These are phyloP conservation scores for Quercus robur DNA, from an alignment of 306 rosid genomes.

Conservation along the genomic window DNA sequence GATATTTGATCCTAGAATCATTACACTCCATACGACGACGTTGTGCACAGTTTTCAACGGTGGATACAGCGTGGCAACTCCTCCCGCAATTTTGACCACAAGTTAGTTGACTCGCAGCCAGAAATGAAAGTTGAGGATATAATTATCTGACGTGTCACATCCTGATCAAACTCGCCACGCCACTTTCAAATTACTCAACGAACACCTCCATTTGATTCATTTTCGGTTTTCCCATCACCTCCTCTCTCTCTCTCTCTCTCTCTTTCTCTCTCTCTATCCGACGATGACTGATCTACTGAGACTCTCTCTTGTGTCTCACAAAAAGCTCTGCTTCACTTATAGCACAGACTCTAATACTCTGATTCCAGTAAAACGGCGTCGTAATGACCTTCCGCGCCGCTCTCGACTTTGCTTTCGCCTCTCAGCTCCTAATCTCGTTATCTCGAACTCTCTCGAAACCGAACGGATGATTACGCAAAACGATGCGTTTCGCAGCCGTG, in stretches of 20 bases:
- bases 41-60: neutral
- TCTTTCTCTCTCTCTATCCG: neutral
- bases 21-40: slow-evolving; percentile 23
- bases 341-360: slow-evolving; percentile 21
- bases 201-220: slow-evolving; percentile 6
- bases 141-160: slow-evolving; percentile 8
- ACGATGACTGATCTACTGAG: slow-evolving; percentile 50
- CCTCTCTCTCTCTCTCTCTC: neutral
- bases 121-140: neutral
- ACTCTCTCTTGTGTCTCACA: slow-evolving; percentile 34
- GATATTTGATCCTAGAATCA: neutral
- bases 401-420: slow-evolving; percentile 11
- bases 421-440: slow-evolving; percentile 17
- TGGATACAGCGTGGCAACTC: neutral
- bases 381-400: slow-evolving; percentile 2
- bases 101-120: neutral
- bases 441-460: slow-evolving; percentile 47
- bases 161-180: neutral
- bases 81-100: neutral
- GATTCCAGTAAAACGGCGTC: slow-evolving; percentile 29
- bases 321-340: slow-evolving; percentile 30
- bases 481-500: slow-evolving; percentile 17
- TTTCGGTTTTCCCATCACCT: slow-evolving; percentile 8
- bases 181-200: slow-evolving; percentile 2
- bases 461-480: slow-evolving; percentile 1